Evolutionary conservation across 257 asterid genomes (phyloP), one percentile per base, ranked within the genome.

Genomic region (Sherardia arvensis): DNA sequence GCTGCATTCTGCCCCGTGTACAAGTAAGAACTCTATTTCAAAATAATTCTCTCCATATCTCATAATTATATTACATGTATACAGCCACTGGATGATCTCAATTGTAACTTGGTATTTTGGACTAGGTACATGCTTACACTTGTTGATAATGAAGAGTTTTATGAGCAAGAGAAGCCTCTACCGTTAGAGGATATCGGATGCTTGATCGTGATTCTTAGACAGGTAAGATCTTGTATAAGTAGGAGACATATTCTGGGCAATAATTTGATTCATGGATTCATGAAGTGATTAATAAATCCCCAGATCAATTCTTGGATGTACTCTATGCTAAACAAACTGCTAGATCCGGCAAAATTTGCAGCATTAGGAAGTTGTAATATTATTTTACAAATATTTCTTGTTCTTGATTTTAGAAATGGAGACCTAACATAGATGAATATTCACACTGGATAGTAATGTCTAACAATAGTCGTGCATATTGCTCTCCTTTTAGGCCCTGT

Each of bases 1-100:
- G 90, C 94, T 51, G 97, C 82, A 65, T 93, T 93, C 83, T 93
- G 99, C 80, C 97, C 99, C 12, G 86, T 93, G 43, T 90, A 90
- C 82, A 90, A 86, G 96, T 93, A 79, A 84, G 90, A 73, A 65
- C 58, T 66, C 57, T 62, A 36, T 53, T 74, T 22, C 30, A 66
- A 56, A 49, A 43, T 29, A 28, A 67, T 56, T 8, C 34, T 38
- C n/a, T 48, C 28, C 66, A 45, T 55, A 48, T 62, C 33, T 69
- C 54, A 33, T 65, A 18, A 0, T 8, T 8, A 20, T 26, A 8
- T 8, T 53, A 22, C 1, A 53, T 10, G 28, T 17, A 53, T 56
- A 69, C 59, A 30, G 56, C 57, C 76, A 43, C 43, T 59, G 49
- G 71, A 71, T 56, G 65, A 71, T 71, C 54, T 54, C 58, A 36